Evolutionary conservation across 2,329 filamentous ascomycete species (phyloP), one percentile per base, ranked within the genome.

Genomic region (Hymenoscyphus linearis): DNA sequence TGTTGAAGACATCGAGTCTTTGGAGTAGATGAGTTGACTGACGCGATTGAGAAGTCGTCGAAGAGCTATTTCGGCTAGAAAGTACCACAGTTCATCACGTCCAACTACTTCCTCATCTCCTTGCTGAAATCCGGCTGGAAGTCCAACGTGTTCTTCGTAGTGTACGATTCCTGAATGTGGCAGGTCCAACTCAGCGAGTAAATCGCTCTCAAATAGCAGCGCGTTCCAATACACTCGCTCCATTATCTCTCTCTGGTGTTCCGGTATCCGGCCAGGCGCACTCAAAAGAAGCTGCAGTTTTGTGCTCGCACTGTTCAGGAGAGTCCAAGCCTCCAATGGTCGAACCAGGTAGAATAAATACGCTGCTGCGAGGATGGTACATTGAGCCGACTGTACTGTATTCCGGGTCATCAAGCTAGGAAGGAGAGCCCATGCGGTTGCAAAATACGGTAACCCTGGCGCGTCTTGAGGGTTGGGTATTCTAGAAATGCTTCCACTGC

Each of bases 211-310:
- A 62, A 91, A 91, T 57, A 93, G 82, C 1, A 93, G 78, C 2
- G 89, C 82, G 68, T 95, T 93, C 90, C 90, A 95, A 76, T 91
- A 95, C 14, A 93, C 87, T 55, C 90, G 81, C 74, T 91, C 88
- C 55, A 85, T 85, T 34, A 93, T 75, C 71, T 93, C 89, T 68
- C 85, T 82, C 71, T 90, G 86, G 35, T 86, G 84, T 3, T 84
- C 77, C 0, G 88, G 88, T 0, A 93, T 82, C 59, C 88, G 82
- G 64, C 83, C 87, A 13, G 89, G 88, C 2, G 87, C 85, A 76
- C 89, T 90, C 52, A 93, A 80, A 35, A 93, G 79, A 25, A 95
- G 79, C 71, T 95, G 90, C 52, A 93, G 78, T 71, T 93, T 95
- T 69, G 89, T 90, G 73, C 89, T 91, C 3, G 89, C 89, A 61